Base-by-base conservation (phyloP, 1,284 basidiomycete species). In the Apiotrichum gracile region DNA sequence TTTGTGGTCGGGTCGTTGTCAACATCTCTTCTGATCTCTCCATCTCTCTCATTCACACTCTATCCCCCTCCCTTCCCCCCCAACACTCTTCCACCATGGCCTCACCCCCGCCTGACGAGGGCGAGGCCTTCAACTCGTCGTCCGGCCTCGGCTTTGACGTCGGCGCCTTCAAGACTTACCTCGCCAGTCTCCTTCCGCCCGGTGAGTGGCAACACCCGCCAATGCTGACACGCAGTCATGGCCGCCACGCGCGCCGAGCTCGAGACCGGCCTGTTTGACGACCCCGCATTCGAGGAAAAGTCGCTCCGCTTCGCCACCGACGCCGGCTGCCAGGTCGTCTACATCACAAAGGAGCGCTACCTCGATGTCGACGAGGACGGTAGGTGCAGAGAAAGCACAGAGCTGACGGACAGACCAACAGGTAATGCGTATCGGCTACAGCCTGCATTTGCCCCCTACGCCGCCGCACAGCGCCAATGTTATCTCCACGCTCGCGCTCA, bases 401-500 rank as follows among this genome's bases (percentile, higher is more conserved):
- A 4, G 6, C 34, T 35, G 16, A 35, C 34, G 26, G 42, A 3
- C 45, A 69, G 70, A 68, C 56, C 57, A 48, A 27, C 60, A 61
- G 10, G 48, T 66, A 35, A 47, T 62, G 42, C 57, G 61, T 14
- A 59, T 69, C 38, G 64, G 57, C 13, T 74, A 72, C 57, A 63
- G 66, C n/a, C 60, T 76, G 1, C 65, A 72, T 47, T 66, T 76
- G 6, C 74, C 74, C 8, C 74, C 74, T 5, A 70, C 69, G 1
- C 74, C 74, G 3, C 62, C 68, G 4, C 68, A 96, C 76, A 85
- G 90, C 46, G 78, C 86, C 12, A 83, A 84, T 35, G 85, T 90
- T 76, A 80, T 86, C 51, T 88, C 86, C 10, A 94, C 91, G 0
- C 83, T 98, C 47, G 92, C 92, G 31, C 82, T 97, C 70, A 96